These are phyloP conservation scores for Salix brachista DNA, from an alignment of 345 rosid species.

Conservation along the genomic window DNA sequence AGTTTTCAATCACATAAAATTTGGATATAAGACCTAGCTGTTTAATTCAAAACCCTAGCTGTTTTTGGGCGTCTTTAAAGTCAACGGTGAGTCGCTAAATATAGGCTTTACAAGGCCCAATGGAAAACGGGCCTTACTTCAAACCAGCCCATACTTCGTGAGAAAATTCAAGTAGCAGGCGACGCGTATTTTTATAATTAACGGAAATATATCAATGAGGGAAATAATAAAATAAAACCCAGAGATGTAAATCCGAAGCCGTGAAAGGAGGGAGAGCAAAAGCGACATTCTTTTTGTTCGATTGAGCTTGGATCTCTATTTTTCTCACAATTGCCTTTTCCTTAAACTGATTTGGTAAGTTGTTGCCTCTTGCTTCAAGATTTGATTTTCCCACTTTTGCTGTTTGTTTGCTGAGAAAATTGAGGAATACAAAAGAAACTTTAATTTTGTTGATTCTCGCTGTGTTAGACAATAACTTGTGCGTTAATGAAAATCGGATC, in stretches of 20 bases:
- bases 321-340: background rate
- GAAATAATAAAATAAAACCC: background rate
- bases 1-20: too few species aligned
- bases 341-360: constrained; percentile 3
- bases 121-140: background rate
- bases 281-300: background rate
- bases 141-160: background rate
- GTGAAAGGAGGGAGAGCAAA: background rate
- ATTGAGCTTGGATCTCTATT: background rate
- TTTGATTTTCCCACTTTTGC: background rate
- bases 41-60: background rate
- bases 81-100: background rate
- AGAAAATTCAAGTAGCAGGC: background rate
- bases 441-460: background rate
- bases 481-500: background rate
- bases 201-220: background rate
- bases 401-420: background rate
- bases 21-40: background rate
- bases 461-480: background rate
- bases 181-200: background rate
- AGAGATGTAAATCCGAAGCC: background rate
- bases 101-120: background rate
- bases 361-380: background rate
- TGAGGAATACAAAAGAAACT: background rate
- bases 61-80: too few species aligned